Evolutionary conservation across 306 rosid genomes (phyloP), one percentile per base, ranked within the genome.

Genomic region (Vigna reflexopilosa): DNA sequence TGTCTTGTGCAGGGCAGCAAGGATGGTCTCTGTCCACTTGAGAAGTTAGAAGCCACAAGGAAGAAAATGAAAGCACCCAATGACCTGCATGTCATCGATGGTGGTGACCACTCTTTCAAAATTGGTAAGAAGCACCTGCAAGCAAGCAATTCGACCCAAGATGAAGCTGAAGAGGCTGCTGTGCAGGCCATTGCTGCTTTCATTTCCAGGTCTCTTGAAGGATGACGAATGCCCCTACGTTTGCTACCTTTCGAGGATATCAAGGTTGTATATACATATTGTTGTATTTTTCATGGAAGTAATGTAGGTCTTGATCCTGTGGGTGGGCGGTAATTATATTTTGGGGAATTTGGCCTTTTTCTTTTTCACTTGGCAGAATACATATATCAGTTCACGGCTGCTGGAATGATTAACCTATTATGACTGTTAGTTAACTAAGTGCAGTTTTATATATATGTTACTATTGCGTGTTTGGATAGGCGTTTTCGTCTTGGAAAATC

Each of bases 31-130:
- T 89, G 97, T 76, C 93, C 95, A 16, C 81, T 92, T 44, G 90
- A 92, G 55, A 89, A 88, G 83, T 89, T 92, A 73, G 97, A 90
- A 80, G 81, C 87, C 57, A 85, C 92, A 52, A 78, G 86, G 74
- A 78, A 89, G 86, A 92, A 88, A 88, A 90, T 90, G 91, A 87
- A 86, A 80, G 81, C 85, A 19, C 68, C 76, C 40, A 90, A 68
- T 8, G 90, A 86, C 64, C 85, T 94, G 83, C 88, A 90, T 81
- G 88, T 94, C 71, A 73, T 94, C 47, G 87, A 90, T 83, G 97
- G 98, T 36, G 98, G 97, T 55, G 98, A 92, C 49, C 97, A 94
- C 83, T 94, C 97, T 44, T 92, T 94, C 85, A 93, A 90, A 90
- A 85, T 94, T 67, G 89, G 81, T n/a, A 94, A 92, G 91, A 92